A percentile compares a stretch with the other conserved stretches of the same genome.
phyloP scores from a whole-genome alignment of 2,329 filamentous ascomycete genomes.

The Lasiodiplodia citricola region DNA sequence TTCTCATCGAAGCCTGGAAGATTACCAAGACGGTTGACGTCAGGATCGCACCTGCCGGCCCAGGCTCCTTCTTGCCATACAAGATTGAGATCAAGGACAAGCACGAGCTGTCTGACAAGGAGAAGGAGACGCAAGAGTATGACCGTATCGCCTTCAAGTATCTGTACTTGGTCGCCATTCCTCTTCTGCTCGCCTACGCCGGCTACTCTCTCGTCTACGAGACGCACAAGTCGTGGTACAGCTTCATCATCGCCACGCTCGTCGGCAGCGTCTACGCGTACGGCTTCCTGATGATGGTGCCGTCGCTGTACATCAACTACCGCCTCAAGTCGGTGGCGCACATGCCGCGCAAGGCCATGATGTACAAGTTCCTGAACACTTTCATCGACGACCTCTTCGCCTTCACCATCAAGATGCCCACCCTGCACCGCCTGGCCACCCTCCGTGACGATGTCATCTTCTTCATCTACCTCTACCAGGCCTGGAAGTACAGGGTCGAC shows the following conservation, averaged over 20 bases:
- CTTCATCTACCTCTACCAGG: conserved; percentile 96
- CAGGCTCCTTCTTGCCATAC: conserved; percentile 77
- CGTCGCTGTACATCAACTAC: conserved; percentile 98
- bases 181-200: conserved; percentile 86
- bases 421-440: conserved; percentile 88
- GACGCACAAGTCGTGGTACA: conserved; percentile 97
- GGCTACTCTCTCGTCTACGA: conserved; percentile 92
- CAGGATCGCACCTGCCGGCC: conserved; percentile 70
- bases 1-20: conserved; percentile 85
- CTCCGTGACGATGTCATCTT: conserved; percentile 96
- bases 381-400: conserved; percentile 99
- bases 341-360: conserved; percentile 96
- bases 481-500: conserved; percentile 90
- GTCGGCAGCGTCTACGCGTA: conserved; percentile 98
- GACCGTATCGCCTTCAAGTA: conserved; percentile 98
- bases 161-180: conserved; percentile 90
- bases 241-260: conserved; percentile 90
- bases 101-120: conserved; percentile 91
- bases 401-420: conserved; percentile 99
- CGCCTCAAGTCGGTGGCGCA: conserved; percentile 88
- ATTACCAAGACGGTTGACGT: conserved; percentile 95
- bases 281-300: conserved; percentile 99
- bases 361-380: conserved; percentile 97
- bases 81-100: conserved; percentile 91
- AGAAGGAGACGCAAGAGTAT: conserved; percentile 98